Evolutionary conservation across 2,329 filamentous ascomycete genomes (phyloP).

Genomic region (Claviceps arundinis): DNA sequence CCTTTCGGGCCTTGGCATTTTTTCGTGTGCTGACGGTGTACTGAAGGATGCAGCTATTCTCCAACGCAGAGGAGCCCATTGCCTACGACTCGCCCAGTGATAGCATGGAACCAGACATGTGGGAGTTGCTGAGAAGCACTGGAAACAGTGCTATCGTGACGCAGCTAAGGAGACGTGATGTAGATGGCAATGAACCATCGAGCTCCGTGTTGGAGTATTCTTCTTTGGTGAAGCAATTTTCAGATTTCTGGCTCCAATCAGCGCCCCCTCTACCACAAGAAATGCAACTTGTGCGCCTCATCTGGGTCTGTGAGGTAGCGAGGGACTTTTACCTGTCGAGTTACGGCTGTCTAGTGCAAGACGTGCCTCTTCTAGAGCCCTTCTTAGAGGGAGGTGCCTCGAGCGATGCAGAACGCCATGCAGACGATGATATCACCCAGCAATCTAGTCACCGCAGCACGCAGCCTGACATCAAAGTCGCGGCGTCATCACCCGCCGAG

Average conservation of each 20-base stretch:
- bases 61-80: neutral
- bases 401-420: constrained; percentile 4
- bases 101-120: constrained; percentile 16
- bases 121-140: constrained; percentile 14
- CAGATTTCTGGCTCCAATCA: constrained; percentile 20
- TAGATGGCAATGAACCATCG: constrained; percentile 10
- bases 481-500: constrained; percentile 7
- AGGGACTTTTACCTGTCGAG: constrained; percentile 22
- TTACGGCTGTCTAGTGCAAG: constrained; percentile 22
- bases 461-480: neutral
- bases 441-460: neutral
- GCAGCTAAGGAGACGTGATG: constrained; percentile 15
- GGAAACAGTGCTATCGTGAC: constrained; percentile 17
- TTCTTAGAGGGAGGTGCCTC: constrained; percentile 14
- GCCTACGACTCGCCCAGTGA: constrained; percentile 8
- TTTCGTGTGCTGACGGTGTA: neutral
- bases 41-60: constrained; percentile 16
- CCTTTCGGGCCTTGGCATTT: neutral
- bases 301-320: constrained; percentile 20
- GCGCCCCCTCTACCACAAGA: constrained; percentile 12
- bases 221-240: constrained; percentile 16
- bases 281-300: constrained; percentile 12
- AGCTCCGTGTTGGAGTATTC: constrained; percentile 14
- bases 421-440: constrained; percentile 5
- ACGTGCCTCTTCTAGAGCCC: constrained; percentile 17